Conservation (phyloP, 192 early-diverging fungal genomes). For the Coemansia sp. region DNA sequence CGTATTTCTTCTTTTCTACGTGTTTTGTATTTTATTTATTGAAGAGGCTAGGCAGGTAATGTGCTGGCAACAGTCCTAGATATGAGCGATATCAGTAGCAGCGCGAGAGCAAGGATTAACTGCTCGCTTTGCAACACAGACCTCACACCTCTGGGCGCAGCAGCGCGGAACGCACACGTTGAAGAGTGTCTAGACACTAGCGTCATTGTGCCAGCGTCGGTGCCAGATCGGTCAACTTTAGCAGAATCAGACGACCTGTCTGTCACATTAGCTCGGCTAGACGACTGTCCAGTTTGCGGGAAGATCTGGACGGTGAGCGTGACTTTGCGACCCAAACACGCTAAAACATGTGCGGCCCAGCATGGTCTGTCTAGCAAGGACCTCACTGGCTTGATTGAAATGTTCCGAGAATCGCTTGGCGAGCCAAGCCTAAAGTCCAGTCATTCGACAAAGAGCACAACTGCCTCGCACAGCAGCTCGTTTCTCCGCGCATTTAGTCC, state of each 20-base stretch:
- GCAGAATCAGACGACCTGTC: neutral
- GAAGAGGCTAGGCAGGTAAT: neutral
- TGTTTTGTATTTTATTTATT: neutral
- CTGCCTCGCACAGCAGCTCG: neutral
- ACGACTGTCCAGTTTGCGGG: slow-evolving; percentile 40
- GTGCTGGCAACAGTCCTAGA: neutral
- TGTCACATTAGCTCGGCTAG: slow-evolving; percentile 16
- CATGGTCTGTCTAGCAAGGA: slow-evolving; percentile 21
- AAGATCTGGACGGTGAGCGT: slow-evolving; percentile 10
- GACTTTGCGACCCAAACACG: slow-evolving; percentile 17
- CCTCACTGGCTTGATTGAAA: slow-evolving; percentile 13
- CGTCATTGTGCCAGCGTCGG: neutral
- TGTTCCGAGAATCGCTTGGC: slow-evolving; percentile 38
- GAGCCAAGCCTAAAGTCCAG: neutral
- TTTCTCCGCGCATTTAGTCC: slow-evolving; percentile 4
- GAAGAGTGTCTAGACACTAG: slow-evolving; percentile 24
- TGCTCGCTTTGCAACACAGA: slow-evolving; percentile 35
- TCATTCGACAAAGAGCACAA: neutral
- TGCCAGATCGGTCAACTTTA: neutral
- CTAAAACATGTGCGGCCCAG: slow-evolving; percentile 20
- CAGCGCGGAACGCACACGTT: slow-evolving; percentile 23
- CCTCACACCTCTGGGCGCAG: slow-evolving; percentile 14
- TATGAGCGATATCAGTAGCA: neutral
- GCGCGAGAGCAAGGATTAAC: neutral
- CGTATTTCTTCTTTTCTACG: neutral